Conservation (phyloP, 2,329 filamentous ascomycete species). For the Fusarium multiceps region DNA sequence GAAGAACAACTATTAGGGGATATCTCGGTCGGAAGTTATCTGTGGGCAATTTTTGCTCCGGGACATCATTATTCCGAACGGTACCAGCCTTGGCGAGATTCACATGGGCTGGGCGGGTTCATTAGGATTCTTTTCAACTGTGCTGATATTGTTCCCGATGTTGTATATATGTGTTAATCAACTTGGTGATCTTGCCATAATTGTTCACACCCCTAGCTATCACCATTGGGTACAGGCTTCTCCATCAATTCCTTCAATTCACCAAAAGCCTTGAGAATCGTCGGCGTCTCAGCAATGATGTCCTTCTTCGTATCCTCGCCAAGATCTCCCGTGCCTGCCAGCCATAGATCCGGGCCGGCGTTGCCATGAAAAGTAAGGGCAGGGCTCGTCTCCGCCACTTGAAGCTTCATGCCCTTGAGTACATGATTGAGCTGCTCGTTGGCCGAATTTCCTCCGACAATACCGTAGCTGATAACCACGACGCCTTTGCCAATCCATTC, state of each 20-base stretch:
- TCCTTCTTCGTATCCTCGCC: slow-evolving; percentile 29
- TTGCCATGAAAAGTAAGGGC: slow-evolving; percentile 16
- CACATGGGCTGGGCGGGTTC: too few species aligned
- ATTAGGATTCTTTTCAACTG: background rate
- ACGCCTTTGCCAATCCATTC: slow-evolving; percentile 56
- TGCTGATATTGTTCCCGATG: background rate
- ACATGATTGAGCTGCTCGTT: background rate
- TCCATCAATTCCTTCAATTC: slow-evolving; percentile 21
- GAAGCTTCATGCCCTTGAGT: slow-evolving; percentile 24
- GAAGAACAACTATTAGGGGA: too few species aligned
- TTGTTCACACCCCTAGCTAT: background rate
- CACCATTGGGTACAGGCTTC: background rate
- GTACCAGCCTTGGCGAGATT: too few species aligned
- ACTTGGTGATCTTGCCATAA: background rate
- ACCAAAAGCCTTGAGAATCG: slow-evolving; percentile 17
- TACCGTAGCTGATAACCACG: slow-evolving; percentile 31
- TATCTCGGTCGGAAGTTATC: too few species aligned
- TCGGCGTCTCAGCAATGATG: slow-evolving; percentile 7
- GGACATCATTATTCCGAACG: too few species aligned
- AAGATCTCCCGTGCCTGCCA: slow-evolving; percentile 11
- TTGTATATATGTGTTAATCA: background rate
- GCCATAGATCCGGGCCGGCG: slow-evolving; percentile 17
- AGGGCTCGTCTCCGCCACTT: slow-evolving; percentile 17
- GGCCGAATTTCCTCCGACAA: slow-evolving; percentile 10
- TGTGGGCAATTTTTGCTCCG: too few species aligned